Percentiles rank a stretch among this genome's conserved stretches.
phyloP scores from a whole-genome alignment of 2,329 filamentous ascomycete species.

The Aaosphaeria pasadenensis region DNA sequence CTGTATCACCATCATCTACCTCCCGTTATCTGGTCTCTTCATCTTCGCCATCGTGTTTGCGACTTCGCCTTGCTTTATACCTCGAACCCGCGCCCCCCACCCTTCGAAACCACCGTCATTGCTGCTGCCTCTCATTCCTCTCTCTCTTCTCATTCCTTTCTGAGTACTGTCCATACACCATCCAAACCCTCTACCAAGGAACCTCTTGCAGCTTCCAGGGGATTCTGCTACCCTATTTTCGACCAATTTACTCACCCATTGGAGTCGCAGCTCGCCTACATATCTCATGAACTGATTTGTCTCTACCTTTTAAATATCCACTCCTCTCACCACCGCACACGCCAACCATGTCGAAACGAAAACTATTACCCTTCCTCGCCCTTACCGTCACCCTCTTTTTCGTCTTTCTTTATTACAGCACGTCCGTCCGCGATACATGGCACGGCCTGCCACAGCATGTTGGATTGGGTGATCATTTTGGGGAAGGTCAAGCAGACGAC shows the following conservation, averaged over 20 bases:
- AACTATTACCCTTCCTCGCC: conserved; percentile 29
- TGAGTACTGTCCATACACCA: not conserved
- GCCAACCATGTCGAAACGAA: conserved; percentile 23
- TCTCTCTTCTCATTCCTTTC: not conserved
- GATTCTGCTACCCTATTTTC: too few species aligned
- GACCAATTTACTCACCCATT: too few species aligned
- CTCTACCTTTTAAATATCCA: not conserved
- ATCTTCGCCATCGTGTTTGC: too few species aligned
- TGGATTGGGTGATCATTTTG: conserved; percentile 37
- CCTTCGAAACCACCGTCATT: too few species aligned
- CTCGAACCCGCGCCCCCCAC: too few species aligned
- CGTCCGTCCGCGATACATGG: conserved; percentile 33
- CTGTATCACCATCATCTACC: too few species aligned
- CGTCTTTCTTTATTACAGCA: conserved; percentile 38
- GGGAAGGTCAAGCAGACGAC: conserved; percentile 3
- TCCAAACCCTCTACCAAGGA: not conserved
- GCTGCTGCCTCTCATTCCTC: not conserved
- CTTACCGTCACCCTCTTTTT: conserved; percentile 26
- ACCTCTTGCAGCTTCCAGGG: too few species aligned
- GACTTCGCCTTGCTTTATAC: too few species aligned
- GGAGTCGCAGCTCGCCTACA: too few species aligned
- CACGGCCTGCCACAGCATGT: conserved; percentile 39
- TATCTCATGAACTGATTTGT: not conserved
- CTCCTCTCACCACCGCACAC: conserved; percentile 2
- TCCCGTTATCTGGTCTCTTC: too few species aligned